Conservation (phyloP, 257 asterid species). For the Leonotis leonurus region DNA sequence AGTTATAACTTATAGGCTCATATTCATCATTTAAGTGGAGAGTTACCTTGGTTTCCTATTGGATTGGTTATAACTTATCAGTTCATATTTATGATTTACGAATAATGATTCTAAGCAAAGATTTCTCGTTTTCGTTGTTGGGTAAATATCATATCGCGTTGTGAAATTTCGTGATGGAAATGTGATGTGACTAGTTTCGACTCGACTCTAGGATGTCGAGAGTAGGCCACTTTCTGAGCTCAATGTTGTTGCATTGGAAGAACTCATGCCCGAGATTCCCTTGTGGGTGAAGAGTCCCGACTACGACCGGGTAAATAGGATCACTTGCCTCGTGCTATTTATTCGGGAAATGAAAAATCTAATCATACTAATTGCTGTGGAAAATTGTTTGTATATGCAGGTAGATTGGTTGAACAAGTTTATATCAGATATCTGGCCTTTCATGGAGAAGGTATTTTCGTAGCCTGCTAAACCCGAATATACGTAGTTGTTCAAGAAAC, state of each 20-base stretch:
- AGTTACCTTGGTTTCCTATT: too few relatives aligned
- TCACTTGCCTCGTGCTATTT: neutral
- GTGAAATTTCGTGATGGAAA: too few relatives aligned
- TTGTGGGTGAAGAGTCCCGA: slow-evolving; percentile 84
- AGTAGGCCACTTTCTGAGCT: slow-evolving; percentile 44
- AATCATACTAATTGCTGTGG: neutral
- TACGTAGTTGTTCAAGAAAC: too few relatives aligned
- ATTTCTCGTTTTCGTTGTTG: too few relatives aligned
- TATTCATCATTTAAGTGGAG: too few relatives aligned
- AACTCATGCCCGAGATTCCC: slow-evolving; percentile 74
- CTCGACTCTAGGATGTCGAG: slow-evolving; percentile 40
- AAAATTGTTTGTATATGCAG: slow-evolving; percentile 30
- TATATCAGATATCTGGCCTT: slow-evolving; percentile 72
- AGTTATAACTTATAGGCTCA: too few relatives aligned
- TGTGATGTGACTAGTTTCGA: too few relatives aligned
- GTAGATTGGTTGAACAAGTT: slow-evolving; percentile 83
- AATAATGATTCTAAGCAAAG: too few relatives aligned
- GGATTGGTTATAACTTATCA: too few relatives aligned
- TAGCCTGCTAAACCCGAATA: neutral
- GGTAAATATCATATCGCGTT: too few relatives aligned
- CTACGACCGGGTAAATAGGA: slow-evolving; percentile 59
- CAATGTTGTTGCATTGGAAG: slow-evolving; percentile 44
- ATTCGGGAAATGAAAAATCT: neutral
- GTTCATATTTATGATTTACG: too few relatives aligned
- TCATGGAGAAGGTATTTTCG: slow-evolving; percentile 58